Percentiles rank a stretch among this genome's conserved stretches.
phyloP scores from a whole-genome alignment of 1,284 basidiomycete genomes.

The Stygiomarasmius scandens region DNA sequence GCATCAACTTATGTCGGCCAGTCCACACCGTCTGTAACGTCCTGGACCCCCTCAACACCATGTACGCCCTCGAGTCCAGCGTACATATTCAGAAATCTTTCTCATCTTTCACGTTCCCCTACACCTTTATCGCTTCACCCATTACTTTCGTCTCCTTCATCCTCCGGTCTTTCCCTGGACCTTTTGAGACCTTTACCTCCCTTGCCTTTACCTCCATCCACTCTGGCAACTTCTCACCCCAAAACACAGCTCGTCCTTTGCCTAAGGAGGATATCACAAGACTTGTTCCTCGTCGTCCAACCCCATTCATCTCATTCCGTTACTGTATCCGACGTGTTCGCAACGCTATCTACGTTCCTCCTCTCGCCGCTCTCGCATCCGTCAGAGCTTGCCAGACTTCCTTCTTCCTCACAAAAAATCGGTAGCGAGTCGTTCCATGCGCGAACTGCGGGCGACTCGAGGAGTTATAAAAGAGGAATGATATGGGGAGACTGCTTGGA shows the following conservation, averaged over 20 bases:
- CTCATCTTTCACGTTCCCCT: background rate
- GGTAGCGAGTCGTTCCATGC: background rate
- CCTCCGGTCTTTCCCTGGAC: background rate
- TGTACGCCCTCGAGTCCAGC: background rate
- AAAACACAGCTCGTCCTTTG: background rate
- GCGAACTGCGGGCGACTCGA: background rate
- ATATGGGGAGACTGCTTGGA: background rate
- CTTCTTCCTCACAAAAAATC: background rate
- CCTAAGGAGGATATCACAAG: background rate
- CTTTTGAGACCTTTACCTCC: background rate
- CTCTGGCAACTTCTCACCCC: background rate
- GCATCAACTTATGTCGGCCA: no score
- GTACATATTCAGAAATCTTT: background rate
- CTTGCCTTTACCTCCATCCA: background rate
- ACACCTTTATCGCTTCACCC: background rate
- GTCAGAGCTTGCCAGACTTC: background rate
- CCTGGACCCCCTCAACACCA: background rate
- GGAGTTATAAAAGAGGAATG: background rate
- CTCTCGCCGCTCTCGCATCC: background rate
- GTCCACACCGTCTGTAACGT: background rate
- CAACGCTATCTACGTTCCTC: background rate
- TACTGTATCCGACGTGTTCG: background rate
- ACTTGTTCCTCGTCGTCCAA: background rate
- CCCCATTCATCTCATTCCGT: background rate
- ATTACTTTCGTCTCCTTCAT: background rate